Conservation (phyloP, 306 rosid species). For the Dalbergia cochinchinensis region DNA sequence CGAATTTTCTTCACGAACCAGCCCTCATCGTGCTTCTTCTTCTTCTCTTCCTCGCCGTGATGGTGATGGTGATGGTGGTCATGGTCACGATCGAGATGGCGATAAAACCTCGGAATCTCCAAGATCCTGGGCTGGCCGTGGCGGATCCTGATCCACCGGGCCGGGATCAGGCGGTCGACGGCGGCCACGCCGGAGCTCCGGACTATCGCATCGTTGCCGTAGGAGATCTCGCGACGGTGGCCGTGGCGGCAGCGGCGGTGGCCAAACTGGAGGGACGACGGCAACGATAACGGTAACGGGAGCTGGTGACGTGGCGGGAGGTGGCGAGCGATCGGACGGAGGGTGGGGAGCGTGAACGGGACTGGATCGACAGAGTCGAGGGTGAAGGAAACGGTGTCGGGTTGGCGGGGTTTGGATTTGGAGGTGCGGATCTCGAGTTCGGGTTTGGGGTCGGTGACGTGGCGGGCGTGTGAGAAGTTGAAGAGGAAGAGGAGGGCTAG, state of each 20-base stretch:
- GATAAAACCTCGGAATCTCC: background rate
- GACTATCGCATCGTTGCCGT: slow-evolving; percentile 49
- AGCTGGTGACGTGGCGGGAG: background rate
- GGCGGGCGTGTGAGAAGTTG: slow-evolving; percentile 42
- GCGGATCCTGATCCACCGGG: background rate
- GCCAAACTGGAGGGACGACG: slow-evolving; percentile 19
- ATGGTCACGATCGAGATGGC: background rate
- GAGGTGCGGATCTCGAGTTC: slow-evolving; percentile 12
- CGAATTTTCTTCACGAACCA: slow-evolving; percentile 43
- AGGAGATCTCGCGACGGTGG: slow-evolving; percentile 48
- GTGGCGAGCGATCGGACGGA: slow-evolving; percentile 50
- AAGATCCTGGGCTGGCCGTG: background rate
- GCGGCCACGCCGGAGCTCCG: background rate
- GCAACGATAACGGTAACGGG: background rate
- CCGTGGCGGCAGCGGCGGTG: slow-evolving; percentile 39
- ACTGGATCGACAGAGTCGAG: slow-evolving; percentile 31
- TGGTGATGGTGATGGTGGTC: background rate
- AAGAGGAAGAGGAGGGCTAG: slow-evolving; percentile 29
- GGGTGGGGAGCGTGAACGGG: slow-evolving; percentile 33
- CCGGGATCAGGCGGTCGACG: background rate
- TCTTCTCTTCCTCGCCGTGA: background rate
- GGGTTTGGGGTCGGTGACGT: background rate
- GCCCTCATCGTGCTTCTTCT: background rate
- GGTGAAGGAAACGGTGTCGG: slow-evolving; percentile 45
- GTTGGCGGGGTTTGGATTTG: background rate